phyloP scores from a whole-genome alignment of 371 early-diverging fungal genomes.

The Circinella umbellata region DNA sequence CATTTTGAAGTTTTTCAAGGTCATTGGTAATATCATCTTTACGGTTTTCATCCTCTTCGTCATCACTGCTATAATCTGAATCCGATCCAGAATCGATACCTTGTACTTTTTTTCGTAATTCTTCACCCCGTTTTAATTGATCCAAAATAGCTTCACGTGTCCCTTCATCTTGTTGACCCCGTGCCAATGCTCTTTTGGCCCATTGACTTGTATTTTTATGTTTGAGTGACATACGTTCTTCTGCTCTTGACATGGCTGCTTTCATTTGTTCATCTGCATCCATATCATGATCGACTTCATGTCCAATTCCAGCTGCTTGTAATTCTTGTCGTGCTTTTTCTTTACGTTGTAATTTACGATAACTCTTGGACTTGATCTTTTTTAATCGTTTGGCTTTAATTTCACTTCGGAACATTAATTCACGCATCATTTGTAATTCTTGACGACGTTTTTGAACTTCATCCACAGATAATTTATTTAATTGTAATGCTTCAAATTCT shows the following conservation, averaged over 20 bases:
- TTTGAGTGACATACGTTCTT: slow-evolving; percentile 92
- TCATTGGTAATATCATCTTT: slow-evolving; percentile 47
- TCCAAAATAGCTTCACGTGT: slow-evolving; percentile 86
- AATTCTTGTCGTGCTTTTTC: slow-evolving; percentile 61
- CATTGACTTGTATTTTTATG: slow-evolving; percentile 96
- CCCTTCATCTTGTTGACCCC: slow-evolving; percentile 71
- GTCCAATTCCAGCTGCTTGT: slow-evolving; percentile 13
- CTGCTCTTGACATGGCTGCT: slow-evolving; percentile 79
- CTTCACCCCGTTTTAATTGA: slow-evolving; percentile 83
- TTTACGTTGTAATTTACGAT: slow-evolving; percentile 82
- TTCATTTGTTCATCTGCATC: slow-evolving; percentile 66
- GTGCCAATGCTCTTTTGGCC: slow-evolving; percentile 83
- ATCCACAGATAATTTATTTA: slow-evolving; percentile 80
- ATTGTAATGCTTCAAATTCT: slow-evolving; percentile 83
- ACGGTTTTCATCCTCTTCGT: slow-evolving; percentile 58
- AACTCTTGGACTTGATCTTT: slow-evolving; percentile 97
- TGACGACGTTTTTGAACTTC: slow-evolving; percentile 77
- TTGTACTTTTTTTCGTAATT: slow-evolving; percentile 81
- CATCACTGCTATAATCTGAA: slow-evolving; percentile 39
- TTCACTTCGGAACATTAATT: slow-evolving; percentile 93
- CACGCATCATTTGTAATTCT: slow-evolving; percentile 90
- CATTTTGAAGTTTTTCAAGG: slow-evolving; percentile 49
- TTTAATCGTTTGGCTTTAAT: slow-evolving; percentile 88
- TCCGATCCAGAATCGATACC: slow-evolving; percentile 61
- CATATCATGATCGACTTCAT: slow-evolving; percentile 70